Conservation (phyloP, 805 yeast species). For the Jamesozyma lodderae region DNA sequence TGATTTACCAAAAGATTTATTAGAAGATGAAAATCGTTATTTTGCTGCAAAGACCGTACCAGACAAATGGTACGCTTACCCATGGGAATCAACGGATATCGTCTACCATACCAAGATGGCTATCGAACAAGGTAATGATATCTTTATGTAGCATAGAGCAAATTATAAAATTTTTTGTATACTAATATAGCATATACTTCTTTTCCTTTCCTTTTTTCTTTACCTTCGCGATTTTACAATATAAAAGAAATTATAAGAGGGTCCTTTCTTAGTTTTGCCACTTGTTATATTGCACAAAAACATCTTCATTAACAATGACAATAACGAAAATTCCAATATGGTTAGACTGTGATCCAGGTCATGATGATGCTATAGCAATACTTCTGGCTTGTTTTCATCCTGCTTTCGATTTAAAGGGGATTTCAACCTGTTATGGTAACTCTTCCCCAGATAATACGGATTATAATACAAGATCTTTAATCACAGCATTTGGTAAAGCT, state of each 20-base stretch:
- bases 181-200: no score
- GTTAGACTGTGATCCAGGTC: slow-evolving; percentile 92
- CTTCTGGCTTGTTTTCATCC: slow-evolving; percentile 55
- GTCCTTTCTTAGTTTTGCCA: neutral
- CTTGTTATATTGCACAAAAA: no score
- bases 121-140: slow-evolving; percentile 65
- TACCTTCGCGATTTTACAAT: no score
- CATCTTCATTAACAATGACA: slow-evolving; percentile 13
- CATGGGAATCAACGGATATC: slow-evolving; percentile 77
- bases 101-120: slow-evolving; percentile 66
- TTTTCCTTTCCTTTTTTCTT: no score
- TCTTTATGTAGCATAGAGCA: slow-evolving; percentile 19
- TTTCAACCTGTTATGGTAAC: slow-evolving; percentile 72
- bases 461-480: slow-evolving; percentile 53
- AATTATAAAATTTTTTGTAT: no score
- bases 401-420: slow-evolving; percentile 48
- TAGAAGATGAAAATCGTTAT: slow-evolving; percentile 48
- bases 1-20: slow-evolving; percentile 54
- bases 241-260: no score
- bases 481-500: slow-evolving; percentile 46
- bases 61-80: slow-evolving; percentile 79
- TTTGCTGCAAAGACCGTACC: slow-evolving; percentile 69
- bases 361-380: slow-evolving; percentile 76
- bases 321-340: slow-evolving; percentile 51
- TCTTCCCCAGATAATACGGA: slow-evolving; percentile 58